Evolutionary conservation across 2,329 filamentous ascomycete species (phyloP).

Genomic region (Rhynchosporium agropyri): DNA sequence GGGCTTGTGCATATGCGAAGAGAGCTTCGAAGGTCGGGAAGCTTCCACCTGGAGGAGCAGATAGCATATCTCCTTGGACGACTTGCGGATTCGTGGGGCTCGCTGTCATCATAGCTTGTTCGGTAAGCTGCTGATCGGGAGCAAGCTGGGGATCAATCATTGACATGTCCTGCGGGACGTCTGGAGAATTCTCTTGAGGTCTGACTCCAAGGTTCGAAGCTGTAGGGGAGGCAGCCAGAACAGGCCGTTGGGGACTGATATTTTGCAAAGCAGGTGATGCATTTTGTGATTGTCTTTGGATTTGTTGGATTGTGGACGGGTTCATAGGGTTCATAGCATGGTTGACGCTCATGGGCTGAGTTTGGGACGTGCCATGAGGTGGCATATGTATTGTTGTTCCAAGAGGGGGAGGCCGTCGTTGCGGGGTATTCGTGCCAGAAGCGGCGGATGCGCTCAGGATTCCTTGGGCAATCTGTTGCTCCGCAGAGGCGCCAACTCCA

Average conservation of each 20-base stretch:
- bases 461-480: constrained; percentile 43
- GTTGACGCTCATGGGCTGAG: constrained; percentile 39
- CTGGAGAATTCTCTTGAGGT: constrained; percentile 35
- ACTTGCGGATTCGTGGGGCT: constrained; percentile 27
- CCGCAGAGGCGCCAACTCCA: constrained; percentile 37
- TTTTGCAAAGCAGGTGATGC: constrained; percentile 38
- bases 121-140: constrained; percentile 38
- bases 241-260: constrained; percentile 31
- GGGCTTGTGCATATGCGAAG: constrained; percentile 64
- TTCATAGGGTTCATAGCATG: constrained; percentile 39
- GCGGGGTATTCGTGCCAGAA: constrained; percentile 36
- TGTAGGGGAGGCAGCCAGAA: constrained; percentile 38
- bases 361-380: constrained; percentile 35
- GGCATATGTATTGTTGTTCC: constrained; percentile 41
- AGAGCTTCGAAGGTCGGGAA: constrained; percentile 66
- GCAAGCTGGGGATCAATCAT: constrained; percentile 43
- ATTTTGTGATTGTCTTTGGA: constrained; percentile 39
- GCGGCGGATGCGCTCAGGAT: constrained; percentile 36
- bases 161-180: constrained; percentile 39
- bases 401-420: constrained; percentile 40
- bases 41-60: constrained; percentile 61
- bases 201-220: constrained; percentile 32
- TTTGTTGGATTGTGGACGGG: constrained; percentile 22
- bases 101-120: constrained; percentile 29
- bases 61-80: constrained; percentile 39